phyloP scores from a whole-genome alignment of 2,329 filamentous ascomycete species.

The Aspergillus pseudonomiae region DNA sequence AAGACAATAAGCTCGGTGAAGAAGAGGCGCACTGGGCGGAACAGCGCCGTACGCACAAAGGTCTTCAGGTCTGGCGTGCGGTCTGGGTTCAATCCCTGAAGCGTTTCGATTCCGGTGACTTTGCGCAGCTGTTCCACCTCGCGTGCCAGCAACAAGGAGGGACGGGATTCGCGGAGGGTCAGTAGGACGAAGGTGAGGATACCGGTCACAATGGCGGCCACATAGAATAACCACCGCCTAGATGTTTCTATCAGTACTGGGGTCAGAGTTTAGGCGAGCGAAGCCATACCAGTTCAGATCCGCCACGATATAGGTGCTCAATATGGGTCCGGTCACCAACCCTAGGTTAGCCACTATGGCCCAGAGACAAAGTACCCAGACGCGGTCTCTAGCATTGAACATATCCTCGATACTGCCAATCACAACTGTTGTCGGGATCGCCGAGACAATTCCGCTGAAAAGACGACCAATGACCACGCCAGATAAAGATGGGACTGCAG shows the following conservation, averaged over 20 bases:
- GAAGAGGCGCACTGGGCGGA: slow-evolving; percentile 48
- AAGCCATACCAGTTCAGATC: slow-evolving; percentile 40
- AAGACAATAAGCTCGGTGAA: slow-evolving; percentile 53
- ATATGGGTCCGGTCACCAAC: slow-evolving; percentile 48
- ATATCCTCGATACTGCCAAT: slow-evolving; percentile 55
- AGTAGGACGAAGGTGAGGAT: slow-evolving; percentile 39
- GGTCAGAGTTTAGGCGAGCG: background rate
- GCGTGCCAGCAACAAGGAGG: slow-evolving; percentile 44
- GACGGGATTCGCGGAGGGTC: slow-evolving; percentile 49
- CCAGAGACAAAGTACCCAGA: slow-evolving; percentile 54
- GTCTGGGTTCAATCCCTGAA: slow-evolving; percentile 44
- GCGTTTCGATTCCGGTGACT: slow-evolving; percentile 27
- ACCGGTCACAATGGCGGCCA: slow-evolving; percentile 44
- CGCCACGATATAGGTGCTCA: slow-evolving; percentile 46
- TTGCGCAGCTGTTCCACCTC: slow-evolving; percentile 36
- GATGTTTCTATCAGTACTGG: background rate
- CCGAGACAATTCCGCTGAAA: slow-evolving; percentile 49
- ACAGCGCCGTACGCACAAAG: slow-evolving; percentile 44
- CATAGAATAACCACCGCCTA: slow-evolving; percentile 52
- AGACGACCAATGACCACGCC: slow-evolving; percentile 48
- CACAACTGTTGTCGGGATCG: slow-evolving; percentile 52
- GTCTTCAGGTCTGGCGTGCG: slow-evolving; percentile 38
- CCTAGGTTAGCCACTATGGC: slow-evolving; percentile 48
- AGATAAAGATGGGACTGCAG: slow-evolving; percentile 37
- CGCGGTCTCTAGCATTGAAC: slow-evolving; percentile 48